Evolutionary conservation across 1,284 basidiomycete species (phyloP).

Genomic region (Entoloma clypeatum): DNA sequence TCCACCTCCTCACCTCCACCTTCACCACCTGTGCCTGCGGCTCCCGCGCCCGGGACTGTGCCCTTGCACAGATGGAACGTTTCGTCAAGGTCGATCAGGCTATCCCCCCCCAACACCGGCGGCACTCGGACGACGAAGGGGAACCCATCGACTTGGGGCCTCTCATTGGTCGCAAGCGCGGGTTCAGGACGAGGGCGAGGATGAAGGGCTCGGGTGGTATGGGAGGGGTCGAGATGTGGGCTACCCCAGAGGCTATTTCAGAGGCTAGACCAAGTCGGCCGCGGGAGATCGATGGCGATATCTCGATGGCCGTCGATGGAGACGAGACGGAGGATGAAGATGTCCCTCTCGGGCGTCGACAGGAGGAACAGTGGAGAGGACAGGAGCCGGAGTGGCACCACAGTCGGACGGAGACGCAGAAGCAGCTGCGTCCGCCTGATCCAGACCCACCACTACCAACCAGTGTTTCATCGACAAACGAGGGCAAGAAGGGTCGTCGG

Average conservation of each 20-base stretch:
- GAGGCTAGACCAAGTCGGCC: conserved; percentile 8
- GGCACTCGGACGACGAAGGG: neutral
- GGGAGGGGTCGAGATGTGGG: conserved; percentile 56
- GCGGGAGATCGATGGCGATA: conserved; percentile 4
- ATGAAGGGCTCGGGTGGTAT: conserved; percentile 54
- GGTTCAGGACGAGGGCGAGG: conserved; percentile 59
- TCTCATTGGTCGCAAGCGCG: conserved; percentile 62
- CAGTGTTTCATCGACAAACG: no score
- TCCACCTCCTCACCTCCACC: conserved; percentile 69
- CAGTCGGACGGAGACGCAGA: conserved; percentile 18
- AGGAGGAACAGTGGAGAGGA: conserved; percentile 10
- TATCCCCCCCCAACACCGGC: neutral
- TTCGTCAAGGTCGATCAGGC: conserved; percentile 46
- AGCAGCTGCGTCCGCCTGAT: conserved; percentile 10
- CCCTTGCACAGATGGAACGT: conserved; percentile 59
- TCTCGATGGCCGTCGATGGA: neutral
- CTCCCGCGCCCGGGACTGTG: conserved; percentile 57
- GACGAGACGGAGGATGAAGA: neutral
- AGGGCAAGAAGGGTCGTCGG: neutral
- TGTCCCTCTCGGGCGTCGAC: conserved; percentile 11
- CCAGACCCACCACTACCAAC: no score
- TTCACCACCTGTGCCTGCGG: conserved; percentile 81
- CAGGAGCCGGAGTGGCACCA: conserved; percentile 13
- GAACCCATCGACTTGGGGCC: conserved; percentile 56
- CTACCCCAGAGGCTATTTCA: conserved; percentile 12